Base-by-base conservation (phyloP, 2,329 filamentous ascomycete genomes). In the Pseudonectria buxi region DNA sequence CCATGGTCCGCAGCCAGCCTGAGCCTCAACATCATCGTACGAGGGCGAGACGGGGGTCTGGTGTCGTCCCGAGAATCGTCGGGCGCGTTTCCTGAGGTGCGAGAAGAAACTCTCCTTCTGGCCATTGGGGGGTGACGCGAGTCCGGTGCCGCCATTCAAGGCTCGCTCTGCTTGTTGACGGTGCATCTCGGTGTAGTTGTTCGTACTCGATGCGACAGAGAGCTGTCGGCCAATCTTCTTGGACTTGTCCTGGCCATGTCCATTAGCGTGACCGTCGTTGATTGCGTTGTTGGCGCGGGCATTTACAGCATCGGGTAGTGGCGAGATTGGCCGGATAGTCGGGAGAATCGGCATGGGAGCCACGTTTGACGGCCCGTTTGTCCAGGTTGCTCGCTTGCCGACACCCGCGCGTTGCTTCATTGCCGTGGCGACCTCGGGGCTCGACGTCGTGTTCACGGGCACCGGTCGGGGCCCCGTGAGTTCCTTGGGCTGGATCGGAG, bases 81-180 rank as follows among this genome's bases (percentile, higher is more conserved):
- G 78, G 18, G 94, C 92, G 33, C 90, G 82, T 64, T 98, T 98
- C 37, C 92, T 78, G 7, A 98, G 73, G 58, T 98, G 92, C 1
- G 92, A 96, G 65, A 98, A 98, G 69, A 98, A 98, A 61, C 92
- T 87, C 61, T 98, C 92, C 56, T 94, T 94, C 37, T 88, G 85
- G 13, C 76, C 85, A 51, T 75, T 81, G 0, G 82, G 79, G 4
- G 88, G 86, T 6, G 87, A 92, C 12, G 76, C 79, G 15, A 89
- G 68, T 14, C 81, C 84, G 24, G 74, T 76, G 51, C 83, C 81
- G 35, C 89, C 92, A 56, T 88, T 95, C 30, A 96, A 72, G 26
- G 88, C 87, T 44, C 86, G 76, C 61, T 96, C 90, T 11, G 90
- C 87, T 61, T 96, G 87, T 63, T 90, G 86, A 36, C 90, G 77